Conservation (phyloP, 2,329 filamentous ascomycete genomes). For the Nemania abortiva region DNA sequence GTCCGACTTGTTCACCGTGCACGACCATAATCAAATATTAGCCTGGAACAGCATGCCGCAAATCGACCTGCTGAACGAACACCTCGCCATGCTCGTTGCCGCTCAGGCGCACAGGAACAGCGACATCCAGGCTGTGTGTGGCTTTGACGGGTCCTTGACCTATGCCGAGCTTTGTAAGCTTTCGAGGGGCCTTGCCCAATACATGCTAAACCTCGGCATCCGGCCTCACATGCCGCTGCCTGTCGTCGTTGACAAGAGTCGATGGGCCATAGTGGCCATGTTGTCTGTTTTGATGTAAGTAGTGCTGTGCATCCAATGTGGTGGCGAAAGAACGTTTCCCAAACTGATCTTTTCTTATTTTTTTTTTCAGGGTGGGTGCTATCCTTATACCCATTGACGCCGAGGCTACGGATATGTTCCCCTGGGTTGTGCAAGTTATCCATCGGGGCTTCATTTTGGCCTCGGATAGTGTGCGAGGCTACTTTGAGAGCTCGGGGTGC, state of each 20-base stretch:
- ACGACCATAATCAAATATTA: constrained; percentile 66
- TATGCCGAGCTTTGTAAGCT: constrained; percentile 49
- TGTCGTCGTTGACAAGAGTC: constrained; percentile 76
- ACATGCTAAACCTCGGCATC: constrained; percentile 47
- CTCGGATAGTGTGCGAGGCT: constrained; percentile 57
- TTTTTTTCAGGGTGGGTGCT: constrained; percentile 56
- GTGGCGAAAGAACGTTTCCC: not conserved
- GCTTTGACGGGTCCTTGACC: constrained; percentile 50
- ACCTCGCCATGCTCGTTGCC: constrained; percentile 61
- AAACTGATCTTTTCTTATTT: constrained; percentile 13
- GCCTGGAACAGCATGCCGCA: constrained; percentile 63
- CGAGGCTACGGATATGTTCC: constrained; percentile 57
- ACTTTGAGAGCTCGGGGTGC: constrained; percentile 56
- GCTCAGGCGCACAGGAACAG: constrained; percentile 56
- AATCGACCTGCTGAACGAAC: constrained; percentile 55
- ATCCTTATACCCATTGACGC: constrained; percentile 64
- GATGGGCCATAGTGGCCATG: constrained; percentile 76
- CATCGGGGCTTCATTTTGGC: constrained; percentile 59
- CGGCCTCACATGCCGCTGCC: constrained; percentile 64
- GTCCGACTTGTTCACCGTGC: constrained; percentile 66
- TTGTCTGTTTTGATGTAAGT: constrained; percentile 75
- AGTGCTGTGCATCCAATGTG: constrained; percentile 55
- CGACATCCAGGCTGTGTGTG: constrained; percentile 52
- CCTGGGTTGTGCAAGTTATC: constrained; percentile 59
- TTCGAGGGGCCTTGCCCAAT: constrained; percentile 49